Evolutionary conservation across 2,329 filamentous ascomycete genomes (phyloP).

Genomic region (Aspergillus quadrilineatus): DNA sequence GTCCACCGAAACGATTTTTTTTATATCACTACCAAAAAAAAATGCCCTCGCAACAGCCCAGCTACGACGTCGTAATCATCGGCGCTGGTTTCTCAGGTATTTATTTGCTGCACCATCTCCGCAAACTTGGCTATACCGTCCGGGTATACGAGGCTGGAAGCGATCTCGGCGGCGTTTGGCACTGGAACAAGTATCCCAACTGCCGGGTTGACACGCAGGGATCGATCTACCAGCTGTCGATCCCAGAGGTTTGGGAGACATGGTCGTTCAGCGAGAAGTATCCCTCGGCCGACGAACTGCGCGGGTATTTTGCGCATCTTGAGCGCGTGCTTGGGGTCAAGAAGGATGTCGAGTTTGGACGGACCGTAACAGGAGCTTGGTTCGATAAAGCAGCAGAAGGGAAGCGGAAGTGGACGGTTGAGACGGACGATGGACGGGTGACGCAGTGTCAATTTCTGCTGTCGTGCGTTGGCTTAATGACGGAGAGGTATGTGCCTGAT

Average conservation of each 20-base stretch:
- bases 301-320: constrained; percentile 49
- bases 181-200: constrained; percentile 13
- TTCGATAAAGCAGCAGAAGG: constrained; percentile 34
- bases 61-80: constrained; percentile 10
- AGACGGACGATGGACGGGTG: constrained; percentile 40
- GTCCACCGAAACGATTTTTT: too few species aligned
- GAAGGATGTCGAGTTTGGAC: constrained; percentile 47
- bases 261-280: constrained; percentile 44
- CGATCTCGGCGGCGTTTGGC: constrained; percentile 13
- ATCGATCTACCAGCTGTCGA: constrained; percentile 21
- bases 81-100: constrained; percentile 15
- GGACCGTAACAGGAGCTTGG: constrained; percentile 41
- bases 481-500: constrained; percentile 45
- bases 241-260: constrained; percentile 47
- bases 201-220: constrained; percentile 7
- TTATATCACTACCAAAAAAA: neutral
- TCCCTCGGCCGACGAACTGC: constrained; percentile 38
- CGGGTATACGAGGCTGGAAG: constrained; percentile 7
- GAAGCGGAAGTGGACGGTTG: constrained; percentile 45
- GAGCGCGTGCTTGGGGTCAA: constrained; percentile 45
- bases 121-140: constrained; percentile 8
- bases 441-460: constrained; percentile 47
- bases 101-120: constrained; percentile 10
- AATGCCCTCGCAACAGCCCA: neutral
- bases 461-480: constrained; percentile 45